Percentiles rank a stretch among this genome's conserved stretches.
Conservation (phyloP, 169 alveolate species). For the Neospora caninum region DNA sequence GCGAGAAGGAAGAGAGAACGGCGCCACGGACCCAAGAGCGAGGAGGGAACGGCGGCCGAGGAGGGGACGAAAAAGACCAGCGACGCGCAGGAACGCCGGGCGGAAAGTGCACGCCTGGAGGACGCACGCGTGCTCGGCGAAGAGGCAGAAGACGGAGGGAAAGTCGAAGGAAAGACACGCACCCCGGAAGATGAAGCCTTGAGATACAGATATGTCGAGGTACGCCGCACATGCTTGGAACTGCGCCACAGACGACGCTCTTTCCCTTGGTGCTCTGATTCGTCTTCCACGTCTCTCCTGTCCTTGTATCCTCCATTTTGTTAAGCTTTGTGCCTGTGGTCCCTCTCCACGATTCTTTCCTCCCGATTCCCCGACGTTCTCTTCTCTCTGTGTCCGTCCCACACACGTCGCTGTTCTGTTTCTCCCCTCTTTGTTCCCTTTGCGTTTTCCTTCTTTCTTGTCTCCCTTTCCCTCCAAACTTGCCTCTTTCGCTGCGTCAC, state of each 20-base stretch:
- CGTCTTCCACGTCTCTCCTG: not conserved
- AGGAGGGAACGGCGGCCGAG: not conserved
- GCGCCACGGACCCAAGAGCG: not conserved
- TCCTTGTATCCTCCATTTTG: not conserved
- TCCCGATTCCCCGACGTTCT: not conserved
- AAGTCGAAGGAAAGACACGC: not conserved
- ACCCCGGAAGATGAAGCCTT: not conserved
- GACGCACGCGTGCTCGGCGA: not conserved
- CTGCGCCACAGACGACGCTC: not conserved
- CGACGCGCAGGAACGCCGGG: not conserved
- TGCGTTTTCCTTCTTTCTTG: not conserved
- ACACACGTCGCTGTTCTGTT: too few species aligned
- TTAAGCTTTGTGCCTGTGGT: not conserved
- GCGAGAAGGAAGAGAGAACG: not conserved
- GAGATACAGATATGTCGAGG: constrained; percentile 22
- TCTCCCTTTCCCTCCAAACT: not conserved
- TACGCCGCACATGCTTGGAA: not conserved
- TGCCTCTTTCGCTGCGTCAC: not conserved
- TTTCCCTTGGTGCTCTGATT: too few species aligned
- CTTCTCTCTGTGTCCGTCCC: not conserved
- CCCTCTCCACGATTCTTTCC: too few species aligned
- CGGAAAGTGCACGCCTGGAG: not conserved
- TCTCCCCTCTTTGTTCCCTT: not conserved
- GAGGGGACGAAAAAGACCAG: not conserved
- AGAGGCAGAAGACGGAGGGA: not conserved